Evolutionary conservation across 2,329 filamentous ascomycete species (phyloP).

Genomic region (Fusarium sp.): DNA sequence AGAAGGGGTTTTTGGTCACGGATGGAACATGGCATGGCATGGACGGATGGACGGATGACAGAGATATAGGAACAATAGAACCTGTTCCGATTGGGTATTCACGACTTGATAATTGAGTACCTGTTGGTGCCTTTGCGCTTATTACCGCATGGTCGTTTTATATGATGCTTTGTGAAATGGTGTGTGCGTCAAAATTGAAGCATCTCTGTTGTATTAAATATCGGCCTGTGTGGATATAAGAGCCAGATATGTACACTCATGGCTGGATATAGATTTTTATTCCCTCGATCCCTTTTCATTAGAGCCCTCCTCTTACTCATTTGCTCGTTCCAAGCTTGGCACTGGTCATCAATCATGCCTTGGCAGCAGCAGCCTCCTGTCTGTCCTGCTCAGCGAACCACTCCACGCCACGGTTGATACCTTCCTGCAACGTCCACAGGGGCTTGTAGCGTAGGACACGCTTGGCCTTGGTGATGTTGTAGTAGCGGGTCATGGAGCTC

Average conservation of each 20-base stretch:
- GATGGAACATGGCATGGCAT: conserved; percentile 18
- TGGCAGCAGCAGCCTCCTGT: conserved; percentile 36
- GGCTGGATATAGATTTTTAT: conserved; percentile 7
- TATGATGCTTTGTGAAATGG: neutral
- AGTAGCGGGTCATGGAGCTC: conserved; percentile 78
- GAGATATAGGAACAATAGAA: conserved; percentile 43
- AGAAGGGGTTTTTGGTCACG: conserved; percentile 38
- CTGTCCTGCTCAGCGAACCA: conserved; percentile 64
- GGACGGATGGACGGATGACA: conserved; percentile 7
- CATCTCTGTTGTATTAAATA: conserved; percentile 20
- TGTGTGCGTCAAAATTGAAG: neutral
- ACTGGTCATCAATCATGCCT: conserved; percentile 32
- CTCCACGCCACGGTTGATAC: conserved; percentile 61
- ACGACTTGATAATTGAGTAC: conserved; percentile 18
- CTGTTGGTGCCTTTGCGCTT: neutral
- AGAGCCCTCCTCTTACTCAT: conserved; percentile 7
- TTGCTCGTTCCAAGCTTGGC: neutral
- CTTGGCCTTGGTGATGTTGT: conserved; percentile 78
- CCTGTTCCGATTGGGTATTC: conserved; percentile 41
- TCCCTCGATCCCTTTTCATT: conserved; percentile 6
- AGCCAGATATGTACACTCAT: conserved; percentile 15
- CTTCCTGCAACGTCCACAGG: conserved; percentile 71
- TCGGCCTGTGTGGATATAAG: conserved; percentile 15
- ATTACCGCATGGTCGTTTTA: neutral
- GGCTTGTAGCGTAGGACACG: conserved; percentile 72